phyloP scores from a whole-genome alignment of 331 rosid species.

The Quercus tomentella region DNA sequence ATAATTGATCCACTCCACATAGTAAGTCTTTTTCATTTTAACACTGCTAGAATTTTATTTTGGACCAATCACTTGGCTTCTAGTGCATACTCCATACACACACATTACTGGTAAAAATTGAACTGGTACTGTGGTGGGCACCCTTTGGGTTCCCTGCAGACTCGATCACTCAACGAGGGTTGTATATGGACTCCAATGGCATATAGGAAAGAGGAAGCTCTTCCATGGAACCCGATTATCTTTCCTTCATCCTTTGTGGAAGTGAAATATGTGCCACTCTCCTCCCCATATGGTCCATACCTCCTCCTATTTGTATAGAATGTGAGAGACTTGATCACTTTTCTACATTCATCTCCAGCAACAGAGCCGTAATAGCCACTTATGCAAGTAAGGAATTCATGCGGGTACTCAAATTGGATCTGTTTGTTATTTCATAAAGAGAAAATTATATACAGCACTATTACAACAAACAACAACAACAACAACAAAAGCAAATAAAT shows the following conservation, averaged over 20 bases:
- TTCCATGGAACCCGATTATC: slow-evolving; percentile 92
- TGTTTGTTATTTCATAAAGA: slow-evolving; percentile 17
- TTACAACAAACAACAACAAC: too few relatives aligned
- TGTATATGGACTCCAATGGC: slow-evolving; percentile 91
- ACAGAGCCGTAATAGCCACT: slow-evolving; percentile 61
- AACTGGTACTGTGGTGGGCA: slow-evolving; percentile 2
- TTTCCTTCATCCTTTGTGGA: slow-evolving; percentile 78
- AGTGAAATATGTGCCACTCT: slow-evolving; percentile 73
- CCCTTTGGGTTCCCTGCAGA: slow-evolving; percentile 13
- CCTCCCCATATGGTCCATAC: slow-evolving; percentile 85
- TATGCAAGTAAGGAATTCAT: slow-evolving; percentile 70
- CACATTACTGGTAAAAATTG: too few relatives aligned
- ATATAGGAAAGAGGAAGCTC: slow-evolving; percentile 72
- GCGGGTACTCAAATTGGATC: slow-evolving; percentile 73
- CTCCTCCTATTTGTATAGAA: slow-evolving; percentile 65
- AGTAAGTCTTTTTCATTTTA: too few relatives aligned
- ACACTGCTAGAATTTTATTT: too few relatives aligned
- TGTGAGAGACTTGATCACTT: slow-evolving; percentile 62
- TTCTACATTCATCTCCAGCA: slow-evolving; percentile 34
- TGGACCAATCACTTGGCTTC: too few relatives aligned
- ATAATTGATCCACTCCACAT: too few relatives aligned
- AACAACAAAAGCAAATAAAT: too few relatives aligned
- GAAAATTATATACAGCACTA: not conserved
- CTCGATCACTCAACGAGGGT: slow-evolving; percentile 77
- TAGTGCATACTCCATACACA: too few relatives aligned